These are phyloP conservation scores for Coemansia sp. DNA, from an alignment of 192 early-diverging fungal genomes.

Conservation along the genomic window DNA sequence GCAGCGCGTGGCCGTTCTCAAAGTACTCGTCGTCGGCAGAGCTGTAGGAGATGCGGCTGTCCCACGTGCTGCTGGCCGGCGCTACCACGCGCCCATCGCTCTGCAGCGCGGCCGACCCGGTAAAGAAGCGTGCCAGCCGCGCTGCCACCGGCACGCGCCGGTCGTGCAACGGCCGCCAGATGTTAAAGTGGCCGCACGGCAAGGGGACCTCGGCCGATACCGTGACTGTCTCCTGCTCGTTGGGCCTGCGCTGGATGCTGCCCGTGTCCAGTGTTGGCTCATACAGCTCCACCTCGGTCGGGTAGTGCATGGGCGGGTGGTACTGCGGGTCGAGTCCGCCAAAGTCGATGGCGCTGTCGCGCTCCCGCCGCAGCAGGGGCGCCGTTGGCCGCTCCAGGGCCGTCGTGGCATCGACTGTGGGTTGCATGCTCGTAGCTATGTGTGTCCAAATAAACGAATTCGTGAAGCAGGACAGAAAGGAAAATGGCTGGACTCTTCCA, in stretches of 20 bases:
- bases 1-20: constrained; percentile 41
- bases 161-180: constrained; percentile 42
- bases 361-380: constrained; percentile 14
- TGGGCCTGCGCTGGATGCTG: neutral
- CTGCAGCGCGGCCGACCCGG: neutral
- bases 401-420: too few species aligned
- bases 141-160: constrained; percentile 12
- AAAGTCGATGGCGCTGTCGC: constrained; percentile 24
- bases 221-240: neutral
- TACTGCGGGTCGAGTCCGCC: constrained; percentile 29
- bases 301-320: constrained; percentile 34
- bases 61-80: constrained; percentile 7
- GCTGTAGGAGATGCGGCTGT: constrained; percentile 50
- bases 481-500: too few species aligned
- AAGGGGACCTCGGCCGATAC: constrained; percentile 24
- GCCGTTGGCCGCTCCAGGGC: neutral
- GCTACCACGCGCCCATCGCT: neutral
- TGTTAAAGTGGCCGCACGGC: constrained; percentile 45
- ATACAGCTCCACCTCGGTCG: constrained; percentile 44
- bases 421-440: too few species aligned
- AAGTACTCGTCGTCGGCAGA: constrained; percentile 52
- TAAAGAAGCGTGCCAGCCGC: constrained; percentile 22
- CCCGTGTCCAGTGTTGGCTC: constrained; percentile 19
- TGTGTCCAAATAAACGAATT: neutral
- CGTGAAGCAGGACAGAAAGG: neutral